Conservation (phyloP, 805 yeast genomes). For the Nakazawaea ernobii region DNA sequence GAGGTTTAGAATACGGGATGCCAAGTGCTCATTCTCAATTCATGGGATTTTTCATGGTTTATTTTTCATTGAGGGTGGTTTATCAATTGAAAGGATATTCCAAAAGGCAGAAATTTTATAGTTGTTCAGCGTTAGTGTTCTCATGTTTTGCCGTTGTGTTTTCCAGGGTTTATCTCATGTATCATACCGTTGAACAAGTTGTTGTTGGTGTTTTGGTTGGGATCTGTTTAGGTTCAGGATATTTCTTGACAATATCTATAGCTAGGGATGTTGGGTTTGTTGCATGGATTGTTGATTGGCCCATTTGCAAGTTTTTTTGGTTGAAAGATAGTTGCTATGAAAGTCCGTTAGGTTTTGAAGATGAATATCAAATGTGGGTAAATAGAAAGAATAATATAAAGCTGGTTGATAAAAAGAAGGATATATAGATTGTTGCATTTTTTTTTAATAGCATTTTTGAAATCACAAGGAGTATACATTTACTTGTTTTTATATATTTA, state of each 20-base stretch:
- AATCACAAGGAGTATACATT: neutral
- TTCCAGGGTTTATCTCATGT: constrained; percentile 72
- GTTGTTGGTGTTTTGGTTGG: constrained; percentile 69
- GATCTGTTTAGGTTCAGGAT: constrained; percentile 45
- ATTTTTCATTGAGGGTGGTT: constrained; percentile 39
- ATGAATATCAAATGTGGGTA: constrained; percentile 36
- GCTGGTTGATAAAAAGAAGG: neutral
- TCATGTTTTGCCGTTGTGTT: constrained; percentile 41
- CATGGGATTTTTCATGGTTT: constrained; percentile 78
- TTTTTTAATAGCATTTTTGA: no score
- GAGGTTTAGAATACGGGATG: constrained; percentile 76
- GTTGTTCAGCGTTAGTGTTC: constrained; percentile 21
- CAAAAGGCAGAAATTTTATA: constrained; percentile 16
- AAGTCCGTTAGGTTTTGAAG: constrained; percentile 38
- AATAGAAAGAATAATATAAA: constrained; percentile 14
- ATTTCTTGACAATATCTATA: constrained; percentile 46
- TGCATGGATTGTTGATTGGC: constrained; percentile 57
- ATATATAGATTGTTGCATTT: neutral
- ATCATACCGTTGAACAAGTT: constrained; percentile 74
- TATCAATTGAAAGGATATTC: constrained; percentile 35
- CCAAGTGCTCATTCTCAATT: constrained; percentile 97
- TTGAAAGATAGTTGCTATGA: constrained; percentile 58
- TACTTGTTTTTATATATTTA: no score
- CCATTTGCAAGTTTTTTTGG: constrained; percentile 42
- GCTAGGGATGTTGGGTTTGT: constrained; percentile 64